A percentile compares a stretch with the other conserved stretches of the same genome.
Evolutionary conservation across 2,329 filamentous ascomycete species (phyloP).

Genomic region (Colletotrichum liriopes): DNA sequence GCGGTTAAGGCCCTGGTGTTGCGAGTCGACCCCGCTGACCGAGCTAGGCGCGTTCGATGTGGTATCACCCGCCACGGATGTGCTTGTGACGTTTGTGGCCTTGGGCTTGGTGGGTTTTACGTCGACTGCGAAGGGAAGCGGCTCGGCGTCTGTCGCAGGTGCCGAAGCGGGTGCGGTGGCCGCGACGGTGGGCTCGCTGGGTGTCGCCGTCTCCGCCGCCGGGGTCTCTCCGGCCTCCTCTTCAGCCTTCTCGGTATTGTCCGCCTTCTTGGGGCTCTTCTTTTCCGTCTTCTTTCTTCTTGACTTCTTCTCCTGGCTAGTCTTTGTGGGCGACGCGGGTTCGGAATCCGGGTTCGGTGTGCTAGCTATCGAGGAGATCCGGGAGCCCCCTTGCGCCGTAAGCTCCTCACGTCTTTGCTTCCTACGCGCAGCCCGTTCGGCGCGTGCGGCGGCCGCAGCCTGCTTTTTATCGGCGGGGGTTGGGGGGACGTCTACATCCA

Average conservation of each 20-base stretch:
- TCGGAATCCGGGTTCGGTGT: conserved; percentile 35
- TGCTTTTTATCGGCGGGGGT: conserved; percentile 32
- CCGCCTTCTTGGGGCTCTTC: conserved; percentile 33
- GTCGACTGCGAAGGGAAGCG: conserved; percentile 32
- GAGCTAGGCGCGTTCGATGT: conserved; percentile 35
- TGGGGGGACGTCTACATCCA: conserved; percentile 36
- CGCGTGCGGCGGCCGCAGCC: conserved; percentile 33
- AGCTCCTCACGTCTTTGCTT: conserved; percentile 37
- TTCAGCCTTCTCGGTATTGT: neutral
- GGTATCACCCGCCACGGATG: conserved; percentile 22
- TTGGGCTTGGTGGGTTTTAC: conserved; percentile 27
- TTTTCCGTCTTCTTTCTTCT: conserved; percentile 35
- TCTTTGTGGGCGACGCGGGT: conserved; percentile 28
- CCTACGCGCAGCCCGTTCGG: conserved; percentile 37
- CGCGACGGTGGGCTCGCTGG: neutral
- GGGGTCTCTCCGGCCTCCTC: conserved; percentile 6
- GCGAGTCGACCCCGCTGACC: conserved; percentile 26
- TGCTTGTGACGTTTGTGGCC: neutral
- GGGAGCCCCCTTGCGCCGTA: conserved; percentile 9
- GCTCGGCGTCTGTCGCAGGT: conserved; percentile 16
- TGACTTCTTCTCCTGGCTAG: conserved; percentile 38
- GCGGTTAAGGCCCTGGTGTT: conserved; percentile 34
- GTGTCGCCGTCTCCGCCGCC: conserved; percentile 28
- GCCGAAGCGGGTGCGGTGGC: neutral
- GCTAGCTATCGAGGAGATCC: conserved; percentile 28